Evolutionary conservation across 352 stramenopile genomes (phyloP), one percentile per base, ranked within the genome.

Genomic region (Pythium phragmitis): DNA sequence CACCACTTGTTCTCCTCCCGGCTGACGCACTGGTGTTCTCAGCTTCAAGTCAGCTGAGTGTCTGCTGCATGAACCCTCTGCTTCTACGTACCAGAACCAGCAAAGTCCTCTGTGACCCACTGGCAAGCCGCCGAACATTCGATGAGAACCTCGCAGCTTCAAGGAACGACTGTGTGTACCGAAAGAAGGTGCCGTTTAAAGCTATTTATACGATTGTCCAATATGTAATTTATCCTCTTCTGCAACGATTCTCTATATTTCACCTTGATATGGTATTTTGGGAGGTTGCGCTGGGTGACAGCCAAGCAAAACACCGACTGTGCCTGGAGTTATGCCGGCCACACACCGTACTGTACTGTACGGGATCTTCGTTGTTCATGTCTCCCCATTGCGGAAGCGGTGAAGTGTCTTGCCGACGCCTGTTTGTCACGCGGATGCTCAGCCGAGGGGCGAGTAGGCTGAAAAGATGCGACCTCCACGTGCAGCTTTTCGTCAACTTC

Each of bases 141-240:
- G 7, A 55, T 45, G 47, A 37, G 55, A 53, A 13, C 11, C 34
- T 7, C 19, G 7, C 28, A 26, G 23, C 12, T 13, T 55, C 55
- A 45, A 63, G 46, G 56, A 39, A 39, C 34, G 34, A 39, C n/a
- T 42, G 3, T 53, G 19, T 42, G 53, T 63, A 63, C 45, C 56
- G 55, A 53, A 63, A 63, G 30, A 63, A 11, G 56, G 45, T 63
- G 37, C n/a, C 45, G 7, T n/a, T 49, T 59, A 59, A 2, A 47
- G 23, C 28, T 59, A 59, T 59, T 59, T 59, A 59, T 59, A 3
- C 13, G 19, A n/a, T 4, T 43, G 53, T 53, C 4, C n/a, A 54
- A 13, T 21, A 5, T 13, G 28, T 53, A 47, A 19, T 45, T 7
- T 14, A 19, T 17, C 17, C 48, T 41, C 4, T 55, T 37, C 16